Evolutionary conservation across 2,329 filamentous ascomycete genomes (phyloP).

Genomic region (Calonectria pauciramosa): DNA sequence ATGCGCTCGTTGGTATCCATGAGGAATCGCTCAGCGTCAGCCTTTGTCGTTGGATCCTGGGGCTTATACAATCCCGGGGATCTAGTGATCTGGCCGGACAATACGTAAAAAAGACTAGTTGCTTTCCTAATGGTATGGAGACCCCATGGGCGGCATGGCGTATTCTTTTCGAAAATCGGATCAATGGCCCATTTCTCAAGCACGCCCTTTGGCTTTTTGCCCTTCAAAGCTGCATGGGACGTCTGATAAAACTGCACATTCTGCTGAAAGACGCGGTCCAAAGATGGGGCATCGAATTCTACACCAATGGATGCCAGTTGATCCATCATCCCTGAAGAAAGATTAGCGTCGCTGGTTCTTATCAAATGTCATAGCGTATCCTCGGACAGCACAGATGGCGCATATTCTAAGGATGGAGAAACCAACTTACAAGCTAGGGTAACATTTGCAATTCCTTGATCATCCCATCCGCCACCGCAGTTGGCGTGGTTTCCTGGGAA

Average conservation of each 20-base stretch:
- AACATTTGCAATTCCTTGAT: conserved; percentile 60
- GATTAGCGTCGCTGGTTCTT: not conserved
- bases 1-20: conserved; percentile 68
- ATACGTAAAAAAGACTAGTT: conserved; percentile 56
- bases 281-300: conserved; percentile 60
- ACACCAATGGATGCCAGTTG: conserved; percentile 65
- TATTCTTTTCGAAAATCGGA: conserved; percentile 62
- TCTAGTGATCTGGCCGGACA: conserved; percentile 59
- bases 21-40: conserved; percentile 55
- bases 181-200: conserved; percentile 59
- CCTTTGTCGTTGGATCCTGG: conserved; percentile 56
- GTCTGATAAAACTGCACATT: conserved; percentile 50
- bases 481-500: conserved; percentile 81
- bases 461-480: conserved; percentile 76
- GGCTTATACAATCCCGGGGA: conserved; percentile 64
- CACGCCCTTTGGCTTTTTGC: conserved; percentile 32
- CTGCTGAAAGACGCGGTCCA: conserved; percentile 57
- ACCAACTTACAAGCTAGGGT: conserved; percentile 55
- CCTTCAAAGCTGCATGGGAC: conserved; percentile 25
- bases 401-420: not conserved
- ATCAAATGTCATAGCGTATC: not conserved
- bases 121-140: conserved; percentile 59
- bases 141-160: conserved; percentile 63
- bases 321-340: conserved; percentile 66
- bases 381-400: too few species aligned